Evolutionary conservation across 257 asterid species (phyloP), one percentile per base, ranked within the genome.

Genomic region (Osmanthus fragrans): DNA sequence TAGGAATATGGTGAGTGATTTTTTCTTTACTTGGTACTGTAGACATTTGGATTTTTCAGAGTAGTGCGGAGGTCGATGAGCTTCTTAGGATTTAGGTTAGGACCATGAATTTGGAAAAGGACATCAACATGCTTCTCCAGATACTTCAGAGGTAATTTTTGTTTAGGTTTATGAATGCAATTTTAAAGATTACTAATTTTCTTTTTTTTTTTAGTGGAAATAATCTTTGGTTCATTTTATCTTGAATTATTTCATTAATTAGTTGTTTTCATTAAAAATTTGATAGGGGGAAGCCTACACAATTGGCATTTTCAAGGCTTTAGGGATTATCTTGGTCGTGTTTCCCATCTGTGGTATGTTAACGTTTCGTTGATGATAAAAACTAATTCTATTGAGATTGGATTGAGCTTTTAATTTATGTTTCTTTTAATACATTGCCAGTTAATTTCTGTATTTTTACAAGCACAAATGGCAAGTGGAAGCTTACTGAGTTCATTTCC

Each of bases 211-310:
- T 37, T 37, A 15, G 54, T 45, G 21, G 21, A 49, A 49, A 16
- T 49, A 12, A 6, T 1, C 4, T 3, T 49, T 3, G 4, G 19
- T 45, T 45, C 4, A 15, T 13, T 51, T 30, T 2, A 23, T 21
- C 54, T 13, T n/a, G 12, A 76, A 23, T 36, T 63, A 7, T 23
- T 16, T 27, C 4, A n/a, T 51, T 7, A 79, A 37, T 9, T n/a
- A 9, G 51, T 58, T 71, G 37, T 63, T 75, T n/a, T 21, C 51
- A n/a, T 65, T 73, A 4, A 80, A 39, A 66, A 58, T 77, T 80
- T 74, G 4, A 16, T 51, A 94, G 98, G 89, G 99, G 99, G 42
- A 98, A 93, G 76, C 99, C 99, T 5, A 91, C 83, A 90, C 92
- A 91, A 79, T 82, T 95, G 81, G 96, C 98, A 0, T 89, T 95